Percentiles rank a stretch among this genome's conserved stretches.
phyloP scores from a whole-genome alignment of 2,329 filamentous ascomycete species.

The Fusarium nisikadoi region DNA sequence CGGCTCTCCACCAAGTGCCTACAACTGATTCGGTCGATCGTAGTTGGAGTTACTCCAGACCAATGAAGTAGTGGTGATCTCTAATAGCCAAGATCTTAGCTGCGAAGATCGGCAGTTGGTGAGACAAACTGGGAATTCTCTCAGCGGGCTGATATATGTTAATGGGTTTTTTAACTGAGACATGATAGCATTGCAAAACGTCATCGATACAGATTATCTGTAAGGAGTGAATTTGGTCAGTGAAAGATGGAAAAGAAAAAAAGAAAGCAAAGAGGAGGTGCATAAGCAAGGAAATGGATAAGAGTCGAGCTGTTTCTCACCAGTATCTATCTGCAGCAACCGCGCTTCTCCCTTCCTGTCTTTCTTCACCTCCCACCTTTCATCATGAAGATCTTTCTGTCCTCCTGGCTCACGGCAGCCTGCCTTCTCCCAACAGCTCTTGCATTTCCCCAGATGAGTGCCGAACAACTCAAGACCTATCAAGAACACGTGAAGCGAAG shows the following conservation, averaged over 20 bases:
- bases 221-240: fast-evolving
- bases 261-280: background rate
- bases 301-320: background rate
- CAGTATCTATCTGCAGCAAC: background rate
- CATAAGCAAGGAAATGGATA: fast-evolving
- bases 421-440: background rate
- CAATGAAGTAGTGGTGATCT: background rate
- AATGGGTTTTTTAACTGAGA: background rate
- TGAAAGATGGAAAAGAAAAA: background rate
- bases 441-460: background rate
- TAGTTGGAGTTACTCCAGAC: background rate
- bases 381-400: background rate
- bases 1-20: background rate
- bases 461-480: conserved; percentile 1
- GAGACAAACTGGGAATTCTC: background rate
- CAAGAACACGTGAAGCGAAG: background rate
- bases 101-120: background rate
- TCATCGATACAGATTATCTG: background rate
- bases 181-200: background rate
- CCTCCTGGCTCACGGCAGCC: background rate
- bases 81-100: background rate
- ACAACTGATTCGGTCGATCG: too few relatives aligned
- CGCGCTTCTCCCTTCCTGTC: fast-evolving
- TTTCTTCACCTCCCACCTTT: background rate
- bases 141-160: background rate